Evolutionary conservation across 805 yeast species (phyloP).

Genomic region (Kuraishia capsulata): DNA sequence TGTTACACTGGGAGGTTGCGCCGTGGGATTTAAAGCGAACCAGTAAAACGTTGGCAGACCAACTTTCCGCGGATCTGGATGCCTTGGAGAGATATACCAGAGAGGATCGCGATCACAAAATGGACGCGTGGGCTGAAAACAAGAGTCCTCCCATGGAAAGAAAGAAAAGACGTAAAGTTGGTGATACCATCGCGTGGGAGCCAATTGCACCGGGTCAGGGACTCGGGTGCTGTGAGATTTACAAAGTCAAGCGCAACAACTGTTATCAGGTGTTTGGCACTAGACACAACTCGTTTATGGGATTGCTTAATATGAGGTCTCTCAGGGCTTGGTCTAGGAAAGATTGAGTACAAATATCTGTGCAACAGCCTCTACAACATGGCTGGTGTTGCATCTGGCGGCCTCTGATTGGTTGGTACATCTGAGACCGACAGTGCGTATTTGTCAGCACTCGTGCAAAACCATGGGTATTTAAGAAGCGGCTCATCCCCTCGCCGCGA

Average conservation of each 20-base stretch:
- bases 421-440: too few relatives aligned
- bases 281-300: not conserved
- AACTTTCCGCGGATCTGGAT: not conserved
- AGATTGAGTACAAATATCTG: too few relatives aligned
- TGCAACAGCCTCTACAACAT: too few relatives aligned
- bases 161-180: conserved; percentile 1
- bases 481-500: not conserved
- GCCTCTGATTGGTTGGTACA: too few relatives aligned
- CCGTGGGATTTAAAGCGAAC: not conserved
- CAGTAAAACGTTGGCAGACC: not conserved
- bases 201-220: not conserved
- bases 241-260: not conserved
- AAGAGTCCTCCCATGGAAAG: not conserved
- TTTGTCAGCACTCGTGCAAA: too few relatives aligned
- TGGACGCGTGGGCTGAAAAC: too few relatives aligned
- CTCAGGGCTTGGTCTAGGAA: not conserved
- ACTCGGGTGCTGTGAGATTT: not conserved
- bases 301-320: not conserved
- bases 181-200: conserved; percentile 1
- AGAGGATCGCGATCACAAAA: too few relatives aligned
- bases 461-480: too few relatives aligned
- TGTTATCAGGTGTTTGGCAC: not conserved
- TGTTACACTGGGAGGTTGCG: not conserved
- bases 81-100: not conserved
- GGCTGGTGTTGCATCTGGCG: too few relatives aligned